Conservation (phyloP, 768 basidiomycete genomes). For the Amanita phalloides region DNA sequence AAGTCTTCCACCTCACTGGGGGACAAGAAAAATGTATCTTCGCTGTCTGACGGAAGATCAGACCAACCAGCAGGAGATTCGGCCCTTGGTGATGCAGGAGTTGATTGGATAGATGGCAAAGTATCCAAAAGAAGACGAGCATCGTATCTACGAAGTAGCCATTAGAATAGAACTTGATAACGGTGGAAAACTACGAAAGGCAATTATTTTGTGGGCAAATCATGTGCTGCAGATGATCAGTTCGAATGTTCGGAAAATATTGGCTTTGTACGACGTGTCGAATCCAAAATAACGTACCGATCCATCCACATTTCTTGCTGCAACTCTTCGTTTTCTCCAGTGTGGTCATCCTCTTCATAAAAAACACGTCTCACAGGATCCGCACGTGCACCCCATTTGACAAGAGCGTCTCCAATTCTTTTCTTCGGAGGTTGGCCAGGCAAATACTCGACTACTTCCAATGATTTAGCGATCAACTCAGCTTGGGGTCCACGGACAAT, state of each 20-base stretch:
- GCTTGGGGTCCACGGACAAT: conserved; percentile 46
- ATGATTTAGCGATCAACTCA: conserved; percentile 22
- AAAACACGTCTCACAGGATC: neutral
- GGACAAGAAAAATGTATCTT: conserved; percentile 77
- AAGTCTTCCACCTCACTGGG: conserved; percentile 58
- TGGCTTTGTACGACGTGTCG: neutral
- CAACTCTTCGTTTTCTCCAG: conserved; percentile 5
- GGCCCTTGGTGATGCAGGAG: conserved; percentile 9
- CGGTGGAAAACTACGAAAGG: conserved; percentile 11
- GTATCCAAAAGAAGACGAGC: conserved; percentile 63
- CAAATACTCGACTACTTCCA: conserved; percentile 15
- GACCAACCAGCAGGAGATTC: conserved; percentile 64
- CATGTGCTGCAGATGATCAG: conserved; percentile 1
- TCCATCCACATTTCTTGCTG: conserved; percentile 57
- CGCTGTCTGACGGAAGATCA: conserved; percentile 74
- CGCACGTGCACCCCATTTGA: conserved; percentile 17
- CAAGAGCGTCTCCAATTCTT: conserved; percentile 22
- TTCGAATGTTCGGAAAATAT: neutral
- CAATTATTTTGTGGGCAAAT: conserved; percentile 14
- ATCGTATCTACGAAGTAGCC: conserved; percentile 52
- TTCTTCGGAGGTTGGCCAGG: conserved; percentile 4
- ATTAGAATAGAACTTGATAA: conserved; percentile 11
- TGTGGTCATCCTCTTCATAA: conserved; percentile 14
- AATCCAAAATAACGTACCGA: conserved; percentile 50
- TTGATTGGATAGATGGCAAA: conserved; percentile 16